A percentile compares a stretch with the other conserved stretches of the same genome.
phyloP scores from a whole-genome alignment of 768 basidiomycete genomes.

The Podaxis carcinomalis region DNA sequence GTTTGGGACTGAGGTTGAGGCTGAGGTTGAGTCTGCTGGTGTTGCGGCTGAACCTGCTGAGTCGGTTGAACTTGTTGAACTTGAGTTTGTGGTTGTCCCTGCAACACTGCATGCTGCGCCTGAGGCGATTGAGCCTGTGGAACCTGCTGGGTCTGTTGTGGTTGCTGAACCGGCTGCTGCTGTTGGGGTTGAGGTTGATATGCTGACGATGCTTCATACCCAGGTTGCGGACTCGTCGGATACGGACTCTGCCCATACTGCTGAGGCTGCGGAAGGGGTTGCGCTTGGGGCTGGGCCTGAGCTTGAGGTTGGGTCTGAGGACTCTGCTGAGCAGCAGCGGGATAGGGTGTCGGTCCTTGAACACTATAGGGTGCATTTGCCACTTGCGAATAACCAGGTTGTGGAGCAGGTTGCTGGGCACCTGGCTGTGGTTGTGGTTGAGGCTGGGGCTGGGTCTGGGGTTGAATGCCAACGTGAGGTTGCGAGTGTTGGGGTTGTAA shows the following conservation, averaged over 20 bases:
- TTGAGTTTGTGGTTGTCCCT: constrained; percentile 6
- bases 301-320: constrained; percentile 18
- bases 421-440: constrained; percentile 12
- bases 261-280: constrained; percentile 8
- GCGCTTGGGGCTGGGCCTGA: constrained; percentile 12
- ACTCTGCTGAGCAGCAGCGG: constrained; percentile 25
- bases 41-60: constrained; percentile 11
- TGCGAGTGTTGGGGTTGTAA: neutral
- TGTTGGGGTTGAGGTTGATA: constrained; percentile 5
- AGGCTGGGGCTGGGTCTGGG: neutral
- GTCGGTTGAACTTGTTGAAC: neutral
- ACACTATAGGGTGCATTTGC: constrained; percentile 30
- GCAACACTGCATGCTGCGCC: neutral
- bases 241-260: neutral
- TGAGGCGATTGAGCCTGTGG: neutral
- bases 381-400: constrained; percentile 10
- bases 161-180: neutral
- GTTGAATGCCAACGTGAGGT: neutral
- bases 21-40: constrained; percentile 1
- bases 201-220: neutral
- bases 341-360: constrained; percentile 36
- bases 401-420: neutral
- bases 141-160: neutral
- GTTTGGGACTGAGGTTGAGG: neutral
- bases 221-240: neutral